phyloP scores from a whole-genome alignment of 83 land plant species.

The Thuja plicata region DNA sequence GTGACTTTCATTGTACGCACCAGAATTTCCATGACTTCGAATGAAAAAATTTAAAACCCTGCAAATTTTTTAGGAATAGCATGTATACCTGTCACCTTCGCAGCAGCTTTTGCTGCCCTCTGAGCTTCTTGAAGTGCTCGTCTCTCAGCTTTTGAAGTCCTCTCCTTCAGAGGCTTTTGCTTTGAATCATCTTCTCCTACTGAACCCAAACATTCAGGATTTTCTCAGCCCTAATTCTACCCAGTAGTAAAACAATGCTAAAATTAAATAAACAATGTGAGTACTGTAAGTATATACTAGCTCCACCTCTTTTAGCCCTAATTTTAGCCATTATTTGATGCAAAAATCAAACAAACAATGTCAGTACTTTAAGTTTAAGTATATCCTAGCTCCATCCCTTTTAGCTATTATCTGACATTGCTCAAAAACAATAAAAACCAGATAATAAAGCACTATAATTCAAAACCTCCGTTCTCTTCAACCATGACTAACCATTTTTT shows the following conservation, averaged over 20 bases:
- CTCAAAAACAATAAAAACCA: background rate
- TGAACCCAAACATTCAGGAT: background rate
- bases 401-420: background rate
- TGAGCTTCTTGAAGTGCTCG: conserved; percentile 88
- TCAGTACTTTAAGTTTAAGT: background rate
- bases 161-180: conserved; percentile 65
- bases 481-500: background rate
- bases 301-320: background rate
- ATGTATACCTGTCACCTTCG: conserved; percentile 35
- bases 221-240: background rate
- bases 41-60: background rate
- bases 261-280: background rate
- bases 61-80: background rate
- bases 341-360: background rate
- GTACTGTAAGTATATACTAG: background rate
- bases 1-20: background rate
- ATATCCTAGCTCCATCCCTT: background rate
- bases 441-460: background rate
- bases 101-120: conserved; percentile 83
- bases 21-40: background rate
- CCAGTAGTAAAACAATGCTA: background rate
- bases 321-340: background rate
- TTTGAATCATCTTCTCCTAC: conserved; percentile 4
- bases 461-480: background rate
- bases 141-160: conserved; percentile 82